These are phyloP conservation scores for Maudiozyma bulderi DNA, from an alignment of 805 yeast species.

Conservation along the genomic window DNA sequence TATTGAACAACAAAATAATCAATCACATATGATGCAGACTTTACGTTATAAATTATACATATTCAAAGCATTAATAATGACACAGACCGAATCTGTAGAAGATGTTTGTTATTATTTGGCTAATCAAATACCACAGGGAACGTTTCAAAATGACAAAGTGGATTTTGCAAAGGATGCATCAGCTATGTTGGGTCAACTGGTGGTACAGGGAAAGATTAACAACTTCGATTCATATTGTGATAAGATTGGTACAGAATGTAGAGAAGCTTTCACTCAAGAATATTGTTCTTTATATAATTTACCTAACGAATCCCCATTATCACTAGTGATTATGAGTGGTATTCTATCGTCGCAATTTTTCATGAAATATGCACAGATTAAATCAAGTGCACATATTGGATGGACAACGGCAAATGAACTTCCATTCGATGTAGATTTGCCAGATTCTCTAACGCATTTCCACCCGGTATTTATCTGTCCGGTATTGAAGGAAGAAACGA, in stretches of 20 bases:
- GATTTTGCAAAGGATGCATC: slow-evolving; percentile 25
- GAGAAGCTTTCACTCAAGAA: slow-evolving; percentile 35
- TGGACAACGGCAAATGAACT: slow-evolving; percentile 53
- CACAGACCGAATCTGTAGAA: slow-evolving; percentile 12
- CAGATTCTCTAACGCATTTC: slow-evolving; percentile 38
- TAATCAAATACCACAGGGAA: slow-evolving; percentile 24
- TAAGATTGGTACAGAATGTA: slow-evolving; percentile 17
- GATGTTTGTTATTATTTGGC: slow-evolving; percentile 34
- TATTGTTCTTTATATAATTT: slow-evolving; percentile 42
- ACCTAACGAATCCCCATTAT: slow-evolving; percentile 45
- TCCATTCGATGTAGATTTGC: slow-evolving; percentile 53
- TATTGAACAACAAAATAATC: background rate
- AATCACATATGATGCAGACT: background rate
- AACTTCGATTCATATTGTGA: slow-evolving; percentile 18
- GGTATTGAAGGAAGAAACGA: slow-evolving; percentile 56
- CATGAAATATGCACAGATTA: slow-evolving; percentile 36
- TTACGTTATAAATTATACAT: slow-evolving; percentile 20
- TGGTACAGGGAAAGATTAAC: slow-evolving; percentile 14
- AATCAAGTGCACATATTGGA: slow-evolving; percentile 25
- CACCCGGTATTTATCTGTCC: slow-evolving; percentile 69
- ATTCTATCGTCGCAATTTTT: slow-evolving; percentile 44
- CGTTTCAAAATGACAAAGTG: slow-evolving; percentile 32
- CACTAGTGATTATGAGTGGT: slow-evolving; percentile 42
- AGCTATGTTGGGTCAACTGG: slow-evolving; percentile 33
- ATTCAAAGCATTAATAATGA: slow-evolving; percentile 14